Conservation (phyloP, 495 filamentous ascomycete species). For the Neurospora discreta region DNA sequence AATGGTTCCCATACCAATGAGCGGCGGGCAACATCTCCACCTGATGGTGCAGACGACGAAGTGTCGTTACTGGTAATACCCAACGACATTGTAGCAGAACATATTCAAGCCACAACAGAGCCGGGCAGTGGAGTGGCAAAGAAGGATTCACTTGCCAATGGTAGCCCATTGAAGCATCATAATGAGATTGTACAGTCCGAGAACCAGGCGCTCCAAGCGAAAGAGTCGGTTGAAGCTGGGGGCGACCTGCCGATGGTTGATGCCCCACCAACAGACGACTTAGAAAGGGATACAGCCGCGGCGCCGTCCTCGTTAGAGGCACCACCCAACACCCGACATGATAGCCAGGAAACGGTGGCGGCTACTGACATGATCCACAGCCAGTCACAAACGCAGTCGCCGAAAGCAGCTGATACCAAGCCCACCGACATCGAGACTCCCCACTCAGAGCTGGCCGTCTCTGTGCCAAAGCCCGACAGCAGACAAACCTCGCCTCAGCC, state of each 20-base stretch:
- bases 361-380: conserved; percentile 28
- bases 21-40: not conserved
- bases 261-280: conserved; percentile 8
- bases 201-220: conserved; percentile 3
- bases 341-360: conserved; percentile 25
- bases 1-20: not conserved
- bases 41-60: not conserved
- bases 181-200: not conserved
- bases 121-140: not conserved
- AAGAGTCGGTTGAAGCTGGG: conserved; percentile 28
- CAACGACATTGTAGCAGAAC: not conserved
- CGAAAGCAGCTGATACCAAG: conserved; percentile 54
- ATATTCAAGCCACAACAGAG: not conserved
- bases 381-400: conserved; percentile 39
- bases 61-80: not conserved
- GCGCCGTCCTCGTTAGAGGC: conserved; percentile 17
- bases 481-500: conserved; percentile 32
- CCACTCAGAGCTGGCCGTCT: conserved; percentile 44
- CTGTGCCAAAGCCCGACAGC: conserved; percentile 24
- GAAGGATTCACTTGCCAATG: not conserved
- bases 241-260: conserved; percentile 40
- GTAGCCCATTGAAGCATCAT: not conserved
- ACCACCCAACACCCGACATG: conserved; percentile 11
- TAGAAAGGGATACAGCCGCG: conserved; percentile 2
- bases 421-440: conserved; percentile 58